A percentile compares a stretch with the other conserved stretches of the same genome.
phyloP scores from a whole-genome alignment of 768 basidiomycete species.

The Suillus subaureus region DNA sequence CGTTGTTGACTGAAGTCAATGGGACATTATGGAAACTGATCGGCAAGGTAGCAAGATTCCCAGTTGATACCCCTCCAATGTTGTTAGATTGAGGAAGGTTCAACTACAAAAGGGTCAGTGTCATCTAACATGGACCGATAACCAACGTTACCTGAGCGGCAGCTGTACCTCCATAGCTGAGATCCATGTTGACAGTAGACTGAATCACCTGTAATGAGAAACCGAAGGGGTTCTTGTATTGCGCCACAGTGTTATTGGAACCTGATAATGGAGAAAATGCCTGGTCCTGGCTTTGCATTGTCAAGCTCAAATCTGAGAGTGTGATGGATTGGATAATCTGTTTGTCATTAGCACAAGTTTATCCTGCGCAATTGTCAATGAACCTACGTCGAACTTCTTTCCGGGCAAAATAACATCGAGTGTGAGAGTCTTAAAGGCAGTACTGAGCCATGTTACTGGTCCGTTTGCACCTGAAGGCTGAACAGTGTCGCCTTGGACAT shows the following conservation, averaged over 20 bases:
- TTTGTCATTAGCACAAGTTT: constrained; percentile 4
- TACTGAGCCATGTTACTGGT: constrained; percentile 63
- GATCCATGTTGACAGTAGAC: constrained; percentile 54
- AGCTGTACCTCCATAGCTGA: constrained; percentile 49
- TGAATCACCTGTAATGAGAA: constrained; percentile 69
- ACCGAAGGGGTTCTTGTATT: constrained; percentile 76
- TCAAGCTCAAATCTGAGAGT: constrained; percentile 57
- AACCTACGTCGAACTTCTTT: constrained; percentile 50
- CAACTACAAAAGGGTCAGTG: constrained; percentile 39
- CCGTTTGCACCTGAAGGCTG: constrained; percentile 54
- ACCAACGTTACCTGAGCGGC: constrained; percentile 48
- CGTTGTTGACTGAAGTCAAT: constrained; percentile 56
- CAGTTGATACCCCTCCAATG: constrained; percentile 67
- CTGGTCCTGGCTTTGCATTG: constrained; percentile 52
- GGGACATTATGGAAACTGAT: constrained; percentile 60
- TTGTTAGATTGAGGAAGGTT: constrained; percentile 49
- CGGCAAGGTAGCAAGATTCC: constrained; percentile 60
- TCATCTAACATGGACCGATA: constrained; percentile 2
- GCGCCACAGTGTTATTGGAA: constrained; percentile 55
- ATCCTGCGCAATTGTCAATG: neutral
- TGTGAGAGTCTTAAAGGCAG: constrained; percentile 69
- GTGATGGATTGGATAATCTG: constrained; percentile 67
- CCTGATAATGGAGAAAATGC: constrained; percentile 62
- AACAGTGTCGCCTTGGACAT: constrained; percentile 60
- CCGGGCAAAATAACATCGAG: constrained; percentile 66